phyloP scores from a whole-genome alignment of 805 yeast genomes.

The Candida vaughaniae region DNA sequence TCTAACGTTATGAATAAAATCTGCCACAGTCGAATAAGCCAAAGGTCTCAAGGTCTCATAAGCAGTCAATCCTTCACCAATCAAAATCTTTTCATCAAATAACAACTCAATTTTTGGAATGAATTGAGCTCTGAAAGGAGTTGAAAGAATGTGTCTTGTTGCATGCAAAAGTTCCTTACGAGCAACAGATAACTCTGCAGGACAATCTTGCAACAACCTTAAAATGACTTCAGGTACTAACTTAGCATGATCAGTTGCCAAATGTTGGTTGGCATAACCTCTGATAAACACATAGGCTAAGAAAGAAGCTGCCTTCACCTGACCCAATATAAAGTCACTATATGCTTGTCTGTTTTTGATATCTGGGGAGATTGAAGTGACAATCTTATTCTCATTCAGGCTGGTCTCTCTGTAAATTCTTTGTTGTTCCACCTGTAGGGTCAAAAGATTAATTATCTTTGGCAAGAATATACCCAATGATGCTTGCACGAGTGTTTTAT shows the following conservation, averaged over 20 bases:
- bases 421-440: conserved; percentile 82
- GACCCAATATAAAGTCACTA: conserved; percentile 87
- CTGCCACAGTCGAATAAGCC: conserved; percentile 95
- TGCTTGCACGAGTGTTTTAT: conserved; percentile 69
- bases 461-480: conserved; percentile 80
- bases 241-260: conserved; percentile 41
- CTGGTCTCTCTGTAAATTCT: conserved; percentile 39
- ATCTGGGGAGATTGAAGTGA: conserved; percentile 70
- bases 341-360: conserved; percentile 76
- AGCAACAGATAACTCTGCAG: conserved; percentile 87
- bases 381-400: conserved; percentile 56
- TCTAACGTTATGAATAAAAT: conserved; percentile 88
- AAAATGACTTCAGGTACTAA: conserved; percentile 85
- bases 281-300: conserved; percentile 89
- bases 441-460: conserved; percentile 68
- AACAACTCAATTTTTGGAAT: conserved; percentile 81
- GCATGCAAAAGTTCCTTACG: conserved; percentile 92
- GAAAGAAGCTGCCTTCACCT: conserved; percentile 94
- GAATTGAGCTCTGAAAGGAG: conserved; percentile 79
- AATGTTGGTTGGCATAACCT: conserved; percentile 68
- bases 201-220: conserved; percentile 89
- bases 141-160: conserved; percentile 89
- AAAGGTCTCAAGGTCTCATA: conserved; percentile 87
- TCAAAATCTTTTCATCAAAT: conserved; percentile 81
- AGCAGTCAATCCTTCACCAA: conserved; percentile 92